A percentile compares a stretch with the other conserved stretches of the same genome.
phyloP scores from a whole-genome alignment of 2,329 filamentous ascomycete species.

The Malbranchea zuffiana region DNA sequence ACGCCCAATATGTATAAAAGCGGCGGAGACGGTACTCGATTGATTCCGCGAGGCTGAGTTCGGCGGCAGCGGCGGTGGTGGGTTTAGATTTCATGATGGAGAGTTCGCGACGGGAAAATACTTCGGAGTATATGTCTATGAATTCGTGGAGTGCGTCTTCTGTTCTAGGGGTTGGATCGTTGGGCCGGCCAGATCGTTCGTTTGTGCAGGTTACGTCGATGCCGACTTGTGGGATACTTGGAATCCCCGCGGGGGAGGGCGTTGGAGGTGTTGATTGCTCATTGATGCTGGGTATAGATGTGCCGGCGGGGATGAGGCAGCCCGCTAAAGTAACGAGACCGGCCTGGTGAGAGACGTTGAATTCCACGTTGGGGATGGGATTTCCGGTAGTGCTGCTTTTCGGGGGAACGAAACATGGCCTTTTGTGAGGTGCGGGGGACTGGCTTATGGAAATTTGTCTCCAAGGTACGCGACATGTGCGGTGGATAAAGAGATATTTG shows the following conservation, averaged over 20 bases:
- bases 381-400: conserved; percentile 3
- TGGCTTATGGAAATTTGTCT: conserved; percentile 44
- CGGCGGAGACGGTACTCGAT: conserved; percentile 48
- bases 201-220: conserved; percentile 54
- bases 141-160: conserved; percentile 44
- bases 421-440: conserved; percentile 37
- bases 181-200: conserved; percentile 40
- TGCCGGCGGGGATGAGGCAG: conserved; percentile 21
- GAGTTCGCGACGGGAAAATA: conserved; percentile 47
- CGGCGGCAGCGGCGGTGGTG: conserved; percentile 6
- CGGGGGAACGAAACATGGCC: conserved; percentile 42
- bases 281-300: conserved; percentile 6
- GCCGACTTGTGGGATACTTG: conserved; percentile 37
- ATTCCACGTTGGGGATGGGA: conserved; percentile 39
- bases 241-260: conserved; percentile 9
- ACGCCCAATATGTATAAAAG: conserved; percentile 55
- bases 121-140: conserved; percentile 49
- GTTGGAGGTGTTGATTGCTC: conserved; percentile 1
- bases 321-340: conserved; percentile 51
- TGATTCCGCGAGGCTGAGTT: conserved; percentile 25
- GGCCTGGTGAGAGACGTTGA: conserved; percentile 56
- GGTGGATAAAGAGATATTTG: conserved; percentile 50
- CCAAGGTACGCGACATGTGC: conserved; percentile 47
- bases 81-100: conserved; percentile 41
- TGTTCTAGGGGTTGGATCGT: conserved; percentile 36